phyloP scores from a whole-genome alignment of 2,329 filamentous ascomycete species.

The Penicillium rolfsii region DNA sequence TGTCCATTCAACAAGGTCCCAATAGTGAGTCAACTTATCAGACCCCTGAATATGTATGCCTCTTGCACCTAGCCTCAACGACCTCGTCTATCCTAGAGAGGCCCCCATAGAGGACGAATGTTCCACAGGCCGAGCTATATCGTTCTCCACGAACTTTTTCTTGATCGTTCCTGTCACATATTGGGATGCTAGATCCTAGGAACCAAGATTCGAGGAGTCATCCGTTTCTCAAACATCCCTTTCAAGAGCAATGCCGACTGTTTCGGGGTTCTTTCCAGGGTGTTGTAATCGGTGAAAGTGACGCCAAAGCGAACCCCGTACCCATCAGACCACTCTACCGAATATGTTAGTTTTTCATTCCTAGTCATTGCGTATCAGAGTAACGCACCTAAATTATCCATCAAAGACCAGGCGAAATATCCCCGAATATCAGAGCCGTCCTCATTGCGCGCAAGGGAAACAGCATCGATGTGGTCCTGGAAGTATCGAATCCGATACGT shows the following conservation, averaged over 20 bases:
- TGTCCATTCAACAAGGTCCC: neutral
- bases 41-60: neutral
- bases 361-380: neutral
- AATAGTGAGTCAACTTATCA: neutral
- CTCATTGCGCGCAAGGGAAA: slow-evolving; percentile 34
- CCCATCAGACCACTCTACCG: slow-evolving; percentile 34
- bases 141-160: neutral
- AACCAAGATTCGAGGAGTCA: slow-evolving; percentile 2
- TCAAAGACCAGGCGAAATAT: slow-evolving; percentile 41
- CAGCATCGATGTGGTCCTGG: slow-evolving; percentile 44
- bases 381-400: slow-evolving; percentile 40
- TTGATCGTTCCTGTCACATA: neutral
- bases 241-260: slow-evolving; percentile 30
- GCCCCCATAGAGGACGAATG: neutral
- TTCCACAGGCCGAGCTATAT: neutral
- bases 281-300: slow-evolving; percentile 33
- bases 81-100: neutral
- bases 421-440: slow-evolving; percentile 31
- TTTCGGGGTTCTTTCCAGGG: slow-evolving; percentile 34
- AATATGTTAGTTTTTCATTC: neutral
- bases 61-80: neutral
- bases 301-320: slow-evolving; percentile 34
- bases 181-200: neutral
- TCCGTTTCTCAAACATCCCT: slow-evolving; percentile 20
- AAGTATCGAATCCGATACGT: slow-evolving; percentile 45